These are phyloP conservation scores for Filobasidium floriforme DNA, from an alignment of 768 basidiomycete species.

Conservation along the genomic window DNA sequence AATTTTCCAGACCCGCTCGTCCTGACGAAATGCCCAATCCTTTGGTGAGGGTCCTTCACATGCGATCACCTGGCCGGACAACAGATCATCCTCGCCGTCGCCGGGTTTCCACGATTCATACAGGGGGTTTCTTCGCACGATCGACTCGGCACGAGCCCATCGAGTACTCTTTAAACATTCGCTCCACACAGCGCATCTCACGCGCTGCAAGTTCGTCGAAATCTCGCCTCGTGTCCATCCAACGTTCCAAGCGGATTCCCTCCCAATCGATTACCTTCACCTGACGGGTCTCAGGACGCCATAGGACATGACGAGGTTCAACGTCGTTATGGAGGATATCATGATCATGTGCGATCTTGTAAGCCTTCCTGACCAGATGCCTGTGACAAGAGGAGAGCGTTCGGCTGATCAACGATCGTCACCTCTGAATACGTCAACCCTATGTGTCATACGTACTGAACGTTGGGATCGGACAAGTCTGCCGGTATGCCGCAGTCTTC, in stretches of 20 bases:
- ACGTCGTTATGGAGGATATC: background rate
- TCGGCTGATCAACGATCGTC: background rate
- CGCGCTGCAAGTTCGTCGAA: too few species aligned
- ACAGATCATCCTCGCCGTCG: too few species aligned
- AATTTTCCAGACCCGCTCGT: too few species aligned
- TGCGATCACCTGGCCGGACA: too few species aligned
- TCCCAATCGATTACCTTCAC: background rate
- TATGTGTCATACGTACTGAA: background rate
- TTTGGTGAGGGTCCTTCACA: too few species aligned
- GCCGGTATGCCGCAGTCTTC: background rate
- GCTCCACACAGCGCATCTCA: too few species aligned
- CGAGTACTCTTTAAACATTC: too few species aligned
- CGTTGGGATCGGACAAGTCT: background rate
- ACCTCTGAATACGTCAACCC: background rate
- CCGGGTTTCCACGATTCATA: too few species aligned
- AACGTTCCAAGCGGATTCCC: background rate
- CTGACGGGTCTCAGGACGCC: background rate
- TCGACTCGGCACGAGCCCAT: too few species aligned
- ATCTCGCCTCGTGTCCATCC: too few species aligned
- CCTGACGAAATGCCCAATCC: too few species aligned
- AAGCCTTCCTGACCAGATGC: background rate
- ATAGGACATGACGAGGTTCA: background rate
- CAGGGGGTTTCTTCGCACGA: too few species aligned
- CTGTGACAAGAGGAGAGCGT: background rate
- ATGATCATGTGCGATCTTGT: background rate